Percentiles rank a stretch among this genome's conserved stretches.
These are phyloP conservation scores for Cupressus sempervirens DNA, from an alignment of 75 land plant genomes.

Conservation along the genomic window DNA sequence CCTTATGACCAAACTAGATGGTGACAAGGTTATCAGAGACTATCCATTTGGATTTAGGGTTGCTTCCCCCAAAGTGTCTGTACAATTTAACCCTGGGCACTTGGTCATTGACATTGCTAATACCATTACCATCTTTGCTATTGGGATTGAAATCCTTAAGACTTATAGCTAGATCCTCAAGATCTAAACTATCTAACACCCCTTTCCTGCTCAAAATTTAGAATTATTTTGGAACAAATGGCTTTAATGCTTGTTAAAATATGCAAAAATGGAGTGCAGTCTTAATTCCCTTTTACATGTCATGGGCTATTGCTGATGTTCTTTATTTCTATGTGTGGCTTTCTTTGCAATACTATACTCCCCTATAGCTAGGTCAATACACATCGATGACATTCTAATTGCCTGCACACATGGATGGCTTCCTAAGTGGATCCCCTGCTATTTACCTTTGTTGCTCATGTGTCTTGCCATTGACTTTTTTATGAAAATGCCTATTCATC, in stretches of 20 bases:
- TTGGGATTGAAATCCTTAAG: slow-evolving; percentile 45
- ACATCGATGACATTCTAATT: too few species aligned
- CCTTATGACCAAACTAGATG: slow-evolving; percentile 44
- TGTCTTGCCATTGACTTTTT: too few species aligned
- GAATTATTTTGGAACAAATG: too few species aligned
- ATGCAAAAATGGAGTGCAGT: background rate
- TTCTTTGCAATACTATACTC: too few species aligned
- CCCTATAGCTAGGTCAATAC: too few species aligned
- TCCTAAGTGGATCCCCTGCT: too few species aligned
- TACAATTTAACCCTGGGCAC: slow-evolving; percentile 64
- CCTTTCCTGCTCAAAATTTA: slow-evolving; percentile 59
- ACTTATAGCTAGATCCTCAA: slow-evolving; percentile 41
- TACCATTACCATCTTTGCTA: background rate
- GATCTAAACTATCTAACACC: slow-evolving; percentile 52
- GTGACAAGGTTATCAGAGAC: slow-evolving; percentile 52
- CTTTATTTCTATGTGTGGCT: too few species aligned
- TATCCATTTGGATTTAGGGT: slow-evolving; percentile 73
- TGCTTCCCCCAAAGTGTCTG: slow-evolving; percentile 59
- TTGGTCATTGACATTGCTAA: background rate
- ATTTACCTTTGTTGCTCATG: too few species aligned
- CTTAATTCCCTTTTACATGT: background rate
- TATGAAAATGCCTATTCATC: too few species aligned
- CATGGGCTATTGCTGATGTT: too few species aligned
- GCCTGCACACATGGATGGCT: too few species aligned
- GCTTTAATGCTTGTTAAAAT: background rate